Evolutionary conservation across 1,139 yeast species (phyloP), one percentile per base, ranked within the genome.

Genomic region (Spathaspora sp.): DNA sequence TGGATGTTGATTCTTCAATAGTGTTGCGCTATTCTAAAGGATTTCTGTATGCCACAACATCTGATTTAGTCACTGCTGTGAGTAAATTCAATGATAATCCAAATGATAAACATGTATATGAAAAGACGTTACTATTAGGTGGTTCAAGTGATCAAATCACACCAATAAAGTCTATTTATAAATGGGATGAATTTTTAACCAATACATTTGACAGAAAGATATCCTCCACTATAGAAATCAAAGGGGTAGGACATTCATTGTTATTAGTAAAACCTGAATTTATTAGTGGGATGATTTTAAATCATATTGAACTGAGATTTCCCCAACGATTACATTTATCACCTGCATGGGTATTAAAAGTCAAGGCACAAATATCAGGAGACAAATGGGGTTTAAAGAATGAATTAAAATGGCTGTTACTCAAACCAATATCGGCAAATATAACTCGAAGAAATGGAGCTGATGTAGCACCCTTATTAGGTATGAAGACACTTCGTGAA

Each of bases 381-480:
- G 86, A 81, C 55, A 86, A 86, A 61, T 86, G 93, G 93, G 88
- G 90, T 26, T 65, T 86, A 51, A 86, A 86, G 61, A 86, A 86
- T 58, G 88, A 84, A 58, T 73, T 71, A 49, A 86, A 86, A 60
- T 86, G 95, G 95, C 72, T 76, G 58, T 67, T 74, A 38, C 71
- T 82, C 4, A 72, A 73, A 44, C 74, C 84, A 0, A 70, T 82
- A 1, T 84, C 77, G 33, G 66, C 52, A 41, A 74, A 71, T 44
- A 68, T 81, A 16, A 59, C 68, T 4, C 69, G 81, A 38, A 42
- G 15, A 20, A 48, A 47, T 4, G 47, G 46, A 9, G 66, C 65
- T 7, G 78, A 71, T 6, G 58, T 66, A 1, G 68, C 86, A 0
- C 81, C 80, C 7, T 65, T 86, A 43, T 57, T 86, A 20, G 91